Evolutionary conservation across 164 flowering plant genomes (phyloP).

Genomic region (Umbilicus rupestris): DNA sequence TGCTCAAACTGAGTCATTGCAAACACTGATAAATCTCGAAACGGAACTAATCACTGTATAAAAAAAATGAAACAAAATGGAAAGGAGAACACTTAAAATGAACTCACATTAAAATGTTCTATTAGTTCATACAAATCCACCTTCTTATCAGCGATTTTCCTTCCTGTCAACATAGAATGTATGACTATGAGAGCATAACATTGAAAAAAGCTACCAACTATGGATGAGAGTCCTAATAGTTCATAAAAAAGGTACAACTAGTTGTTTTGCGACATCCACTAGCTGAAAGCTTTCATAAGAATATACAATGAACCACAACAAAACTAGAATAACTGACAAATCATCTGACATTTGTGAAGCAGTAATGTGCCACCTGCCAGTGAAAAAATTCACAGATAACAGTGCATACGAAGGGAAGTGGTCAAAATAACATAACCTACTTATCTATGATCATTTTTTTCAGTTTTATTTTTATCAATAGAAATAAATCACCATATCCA

Average conservation of each 20-base stretch:
- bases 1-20: not conserved
- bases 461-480: too few relatives aligned
- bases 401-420: too few relatives aligned
- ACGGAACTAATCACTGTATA: not conserved
- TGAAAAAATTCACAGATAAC: too few relatives aligned
- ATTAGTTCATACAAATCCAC: slow-evolving; percentile 72
- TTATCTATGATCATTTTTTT: too few relatives aligned
- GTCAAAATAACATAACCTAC: too few relatives aligned
- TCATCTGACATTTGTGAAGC: too few relatives aligned
- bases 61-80: not conserved
- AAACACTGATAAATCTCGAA: not conserved
- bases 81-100: not conserved
- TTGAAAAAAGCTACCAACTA: not conserved
- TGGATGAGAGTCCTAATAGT: not conserved
- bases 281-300: too few relatives aligned
- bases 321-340: too few relatives aligned
- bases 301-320: too few relatives aligned
- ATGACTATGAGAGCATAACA: slow-evolving; percentile 2
- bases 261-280: not conserved
- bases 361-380: too few relatives aligned
- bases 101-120: slow-evolving; percentile 86
- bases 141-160: slow-evolving; percentile 47
- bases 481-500: too few relatives aligned
- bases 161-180: slow-evolving; percentile 40
- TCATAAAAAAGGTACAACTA: not conserved